Percentiles rank a stretch among this genome's conserved stretches.
phyloP scores from a whole-genome alignment of 345 rosid genomes.

The Zanthoxylum bungeanum region DNA sequence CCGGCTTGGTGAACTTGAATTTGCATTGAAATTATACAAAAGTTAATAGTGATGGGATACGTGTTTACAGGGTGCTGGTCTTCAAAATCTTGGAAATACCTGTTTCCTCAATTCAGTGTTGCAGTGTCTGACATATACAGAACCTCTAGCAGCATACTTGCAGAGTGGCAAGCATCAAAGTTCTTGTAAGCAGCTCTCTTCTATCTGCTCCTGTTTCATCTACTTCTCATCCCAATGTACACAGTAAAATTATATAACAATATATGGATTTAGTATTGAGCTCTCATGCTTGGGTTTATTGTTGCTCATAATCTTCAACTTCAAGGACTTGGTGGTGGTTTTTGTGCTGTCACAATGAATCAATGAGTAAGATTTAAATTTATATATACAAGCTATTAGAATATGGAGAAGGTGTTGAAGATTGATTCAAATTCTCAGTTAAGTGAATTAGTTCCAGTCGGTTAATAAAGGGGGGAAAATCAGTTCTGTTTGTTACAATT shows the following conservation, averaged over 20 bases:
- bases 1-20: neutral
- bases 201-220: neutral
- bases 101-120: conserved; percentile 94
- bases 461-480: too few relatives aligned
- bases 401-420: neutral
- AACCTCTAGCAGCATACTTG: conserved; percentile 88
- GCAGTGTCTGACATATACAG: conserved; percentile 94
- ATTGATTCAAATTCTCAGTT: too few relatives aligned
- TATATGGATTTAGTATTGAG: neutral
- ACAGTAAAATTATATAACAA: neutral
- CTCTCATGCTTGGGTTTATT: neutral
- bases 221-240: neutral
- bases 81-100: conserved; percentile 92
- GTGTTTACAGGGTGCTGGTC: conserved; percentile 85
- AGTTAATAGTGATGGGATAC: conserved; percentile 10
- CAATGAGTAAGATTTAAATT: neutral
- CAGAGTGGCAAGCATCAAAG: conserved; percentile 77
- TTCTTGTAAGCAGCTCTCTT: conserved; percentile 55
- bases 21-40: neutral
- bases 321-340: neutral
- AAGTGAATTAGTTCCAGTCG: too few relatives aligned
- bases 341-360: neutral
- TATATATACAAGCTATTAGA: neutral
- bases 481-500: too few relatives aligned
- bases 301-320: neutral